Percentiles rank a stretch among this genome's conserved stretches.
phyloP scores from a whole-genome alignment of 140 eudicot genomes.

The Anethum foeniculum region DNA sequence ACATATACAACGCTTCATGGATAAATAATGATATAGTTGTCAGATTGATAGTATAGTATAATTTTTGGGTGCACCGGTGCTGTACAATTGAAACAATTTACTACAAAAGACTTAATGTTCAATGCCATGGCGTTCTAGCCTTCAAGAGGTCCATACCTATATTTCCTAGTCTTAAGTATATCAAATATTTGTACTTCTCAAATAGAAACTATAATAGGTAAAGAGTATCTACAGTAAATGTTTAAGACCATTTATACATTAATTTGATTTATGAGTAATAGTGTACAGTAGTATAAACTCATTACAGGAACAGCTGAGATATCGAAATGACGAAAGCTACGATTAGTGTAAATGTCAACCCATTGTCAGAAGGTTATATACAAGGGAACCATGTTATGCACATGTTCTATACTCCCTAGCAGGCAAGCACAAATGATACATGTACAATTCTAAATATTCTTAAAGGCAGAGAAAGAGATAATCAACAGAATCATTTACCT shows the following conservation, averaged over 20 bases:
- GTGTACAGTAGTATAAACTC: background rate
- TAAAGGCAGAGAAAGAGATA: background rate
- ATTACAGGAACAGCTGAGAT: background rate
- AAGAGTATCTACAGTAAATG: background rate
- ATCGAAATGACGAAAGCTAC: background rate
- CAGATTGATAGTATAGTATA: background rate
- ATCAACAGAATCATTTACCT: slow-evolving; percentile 34
- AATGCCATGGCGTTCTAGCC: background rate
- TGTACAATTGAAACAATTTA: background rate
- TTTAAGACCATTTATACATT: background rate
- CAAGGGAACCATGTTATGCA: background rate
- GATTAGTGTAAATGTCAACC: background rate
- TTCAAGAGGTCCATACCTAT: background rate
- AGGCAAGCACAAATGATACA: background rate
- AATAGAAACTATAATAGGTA: background rate
- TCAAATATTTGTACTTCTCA: background rate
- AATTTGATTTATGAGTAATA: background rate
- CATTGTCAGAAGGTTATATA: background rate
- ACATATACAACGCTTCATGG: background rate
- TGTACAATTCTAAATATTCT: background rate
- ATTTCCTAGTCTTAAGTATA: background rate
- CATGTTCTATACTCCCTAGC: background rate
- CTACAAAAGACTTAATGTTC: background rate
- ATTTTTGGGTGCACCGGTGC: background rate
- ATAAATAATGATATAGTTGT: background rate